A percentile compares a stretch with the other conserved stretches of the same genome.
Conservation (phyloP, 768 basidiomycete genomes). For the Auricularia sp. region DNA sequence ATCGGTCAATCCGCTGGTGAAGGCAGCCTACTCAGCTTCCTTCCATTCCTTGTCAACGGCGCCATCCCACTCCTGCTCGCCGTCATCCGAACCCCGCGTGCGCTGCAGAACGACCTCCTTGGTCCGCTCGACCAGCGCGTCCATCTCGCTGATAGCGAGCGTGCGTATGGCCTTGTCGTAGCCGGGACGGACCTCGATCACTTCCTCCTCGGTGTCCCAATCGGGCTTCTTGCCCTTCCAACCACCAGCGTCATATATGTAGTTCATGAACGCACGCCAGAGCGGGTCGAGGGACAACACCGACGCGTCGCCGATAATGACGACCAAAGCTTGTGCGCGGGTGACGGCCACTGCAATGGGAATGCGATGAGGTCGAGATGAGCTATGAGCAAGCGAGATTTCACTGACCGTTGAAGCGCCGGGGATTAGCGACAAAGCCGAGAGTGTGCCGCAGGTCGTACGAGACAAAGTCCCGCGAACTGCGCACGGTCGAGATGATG, state of each 20-base stretch:
- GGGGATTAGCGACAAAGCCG: constrained; percentile 46
- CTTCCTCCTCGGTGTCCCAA: constrained; percentile 24
- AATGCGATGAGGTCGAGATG: too few species aligned
- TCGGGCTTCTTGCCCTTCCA: constrained; percentile 36
- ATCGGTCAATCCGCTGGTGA: neutral
- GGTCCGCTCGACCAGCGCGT: constrained; percentile 6
- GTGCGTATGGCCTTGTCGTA: neutral
- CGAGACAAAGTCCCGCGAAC: constrained; percentile 38
- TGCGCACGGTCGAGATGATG: constrained; percentile 49
- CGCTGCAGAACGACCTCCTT: constrained; percentile 1
- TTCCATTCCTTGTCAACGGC: neutral
- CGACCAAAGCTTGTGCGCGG: constrained; percentile 51
- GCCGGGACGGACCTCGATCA: neutral
- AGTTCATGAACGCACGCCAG: constrained; percentile 54
- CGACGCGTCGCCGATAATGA: constrained; percentile 50
- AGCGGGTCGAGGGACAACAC: constrained; percentile 48
- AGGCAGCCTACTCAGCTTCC: neutral
- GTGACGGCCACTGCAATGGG: constrained; percentile 46
- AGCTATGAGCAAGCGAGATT: constrained; percentile 1
- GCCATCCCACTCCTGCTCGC: constrained; percentile 4
- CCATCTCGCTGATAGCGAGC: constrained; percentile 8
- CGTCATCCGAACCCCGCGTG: constrained; percentile 1
- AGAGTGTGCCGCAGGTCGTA: constrained; percentile 45
- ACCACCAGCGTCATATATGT: constrained; percentile 37
- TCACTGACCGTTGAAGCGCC: constrained; percentile 46